Evolutionary conservation across 208 protist species (phyloP).

Genomic region (Leishmania braziliensis): DNA sequence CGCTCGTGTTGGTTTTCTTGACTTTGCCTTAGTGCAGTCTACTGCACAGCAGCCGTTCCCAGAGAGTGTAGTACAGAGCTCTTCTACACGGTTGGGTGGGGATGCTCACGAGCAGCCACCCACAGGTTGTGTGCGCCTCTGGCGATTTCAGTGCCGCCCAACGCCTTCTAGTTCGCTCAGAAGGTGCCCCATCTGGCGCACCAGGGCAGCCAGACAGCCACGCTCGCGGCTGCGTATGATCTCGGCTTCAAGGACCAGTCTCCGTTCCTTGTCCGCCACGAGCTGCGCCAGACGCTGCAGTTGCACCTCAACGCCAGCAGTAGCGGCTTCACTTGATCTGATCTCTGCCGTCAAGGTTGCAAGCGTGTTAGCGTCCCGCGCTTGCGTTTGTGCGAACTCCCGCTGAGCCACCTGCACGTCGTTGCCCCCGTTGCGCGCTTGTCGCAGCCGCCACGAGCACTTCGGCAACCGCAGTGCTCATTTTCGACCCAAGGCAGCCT

Average conservation of each 20-base stretch:
- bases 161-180: not conserved
- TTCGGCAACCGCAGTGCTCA: constrained; percentile 3
- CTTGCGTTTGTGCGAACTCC: not conserved
- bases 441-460: not conserved
- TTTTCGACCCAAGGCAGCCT: constrained; percentile 1
- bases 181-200: not conserved
- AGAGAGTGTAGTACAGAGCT: not conserved
- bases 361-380: not conserved
- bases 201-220: constrained; percentile 1
- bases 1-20: too few relatives aligned
- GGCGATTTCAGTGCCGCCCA: not conserved
- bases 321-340: not conserved
- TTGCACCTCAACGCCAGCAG: not conserved
- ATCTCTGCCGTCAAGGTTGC: not conserved
- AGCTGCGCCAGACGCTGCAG: not conserved
- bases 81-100: not conserved
- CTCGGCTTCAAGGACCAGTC: not conserved
- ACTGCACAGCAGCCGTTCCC: not conserved
- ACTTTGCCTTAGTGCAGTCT: not conserved
- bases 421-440: not conserved
- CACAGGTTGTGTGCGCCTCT: not conserved
- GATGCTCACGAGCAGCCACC: not conserved
- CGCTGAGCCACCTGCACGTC: not conserved
- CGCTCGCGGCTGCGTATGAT: not conserved
- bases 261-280: constrained; percentile 1